Evolutionary conservation across 2,329 filamentous ascomycete genomes (phyloP).

Genomic region (Helotiales sp.): DNA sequence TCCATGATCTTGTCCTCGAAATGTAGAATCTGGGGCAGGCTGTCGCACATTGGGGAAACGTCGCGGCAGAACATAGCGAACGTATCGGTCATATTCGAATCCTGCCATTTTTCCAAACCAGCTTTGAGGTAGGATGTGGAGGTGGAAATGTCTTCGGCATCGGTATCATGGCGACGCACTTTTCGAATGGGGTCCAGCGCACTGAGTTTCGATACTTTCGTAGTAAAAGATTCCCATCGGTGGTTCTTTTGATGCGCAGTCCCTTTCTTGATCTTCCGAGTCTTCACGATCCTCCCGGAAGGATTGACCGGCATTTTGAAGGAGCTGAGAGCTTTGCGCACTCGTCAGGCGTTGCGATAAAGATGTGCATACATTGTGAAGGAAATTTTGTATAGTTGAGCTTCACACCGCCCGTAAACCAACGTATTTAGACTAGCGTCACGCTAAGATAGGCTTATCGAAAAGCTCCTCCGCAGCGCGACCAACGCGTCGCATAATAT

Average conservation of each 20-base stretch:
- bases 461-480: constrained; percentile 11
- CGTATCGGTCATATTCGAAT: constrained; percentile 82
- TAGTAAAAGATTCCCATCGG: constrained; percentile 87
- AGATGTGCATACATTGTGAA: neutral
- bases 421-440: constrained; percentile 3
- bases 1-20: constrained; percentile 85
- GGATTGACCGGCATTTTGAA: constrained; percentile 60
- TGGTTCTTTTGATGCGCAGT: constrained; percentile 81
- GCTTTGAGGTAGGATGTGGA: constrained; percentile 85
- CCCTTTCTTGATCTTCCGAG: constrained; percentile 66
- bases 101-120: constrained; percentile 83
- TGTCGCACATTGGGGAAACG: constrained; percentile 79
- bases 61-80: constrained; percentile 78
- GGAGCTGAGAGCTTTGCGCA: neutral
- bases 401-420: constrained; percentile 18
- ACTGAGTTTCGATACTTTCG: constrained; percentile 87
- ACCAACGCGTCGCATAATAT: constrained; percentile 1
- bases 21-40: constrained; percentile 86
- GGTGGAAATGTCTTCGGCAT: constrained; percentile 72
- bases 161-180: constrained; percentile 81
- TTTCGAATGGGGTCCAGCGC: constrained; percentile 87
- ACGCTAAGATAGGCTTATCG: constrained; percentile 22
- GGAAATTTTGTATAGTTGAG: constrained; percentile 1
- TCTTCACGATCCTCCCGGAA: constrained; percentile 68
- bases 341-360: neutral